These are phyloP conservation scores for Ustilago sp. DNA, from an alignment of 1,284 basidiomycete genomes.

Conservation along the genomic window DNA sequence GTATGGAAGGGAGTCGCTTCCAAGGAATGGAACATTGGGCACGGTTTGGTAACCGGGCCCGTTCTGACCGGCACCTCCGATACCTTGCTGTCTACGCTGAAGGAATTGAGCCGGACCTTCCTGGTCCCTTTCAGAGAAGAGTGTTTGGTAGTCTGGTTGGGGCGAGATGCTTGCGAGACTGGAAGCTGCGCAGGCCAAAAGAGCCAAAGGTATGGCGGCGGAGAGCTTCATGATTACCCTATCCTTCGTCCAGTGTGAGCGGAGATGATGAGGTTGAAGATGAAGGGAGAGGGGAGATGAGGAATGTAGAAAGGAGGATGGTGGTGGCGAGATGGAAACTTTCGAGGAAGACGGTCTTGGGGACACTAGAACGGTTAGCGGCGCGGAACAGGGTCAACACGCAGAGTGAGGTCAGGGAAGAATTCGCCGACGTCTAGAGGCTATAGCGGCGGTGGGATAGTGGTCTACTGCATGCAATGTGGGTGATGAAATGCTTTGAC, in stretches of 20 bases:
- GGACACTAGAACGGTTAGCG: not conserved
- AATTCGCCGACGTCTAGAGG: constrained; percentile 7
- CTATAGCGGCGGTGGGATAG: not conserved
- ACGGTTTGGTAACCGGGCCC: constrained; percentile 52
- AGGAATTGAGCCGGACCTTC: constrained; percentile 23
- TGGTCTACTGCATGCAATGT: constrained; percentile 2
- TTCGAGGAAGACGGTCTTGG: not conserved
- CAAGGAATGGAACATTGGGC: constrained; percentile 33
- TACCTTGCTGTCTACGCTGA: constrained; percentile 42
- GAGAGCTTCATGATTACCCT: constrained; percentile 30
- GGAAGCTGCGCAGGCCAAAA: constrained; percentile 31
- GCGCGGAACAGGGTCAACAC: constrained; percentile 5
- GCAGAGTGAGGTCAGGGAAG: not conserved
- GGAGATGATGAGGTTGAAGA: not conserved
- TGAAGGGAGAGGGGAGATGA: not conserved
- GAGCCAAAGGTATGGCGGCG: constrained; percentile 26
- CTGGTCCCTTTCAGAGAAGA: constrained; percentile 25
- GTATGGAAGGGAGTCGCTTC: constrained; percentile 55
- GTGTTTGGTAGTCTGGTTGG: constrained; percentile 35
- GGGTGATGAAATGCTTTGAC: constrained; percentile 6
- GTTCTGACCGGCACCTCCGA: constrained; percentile 39
- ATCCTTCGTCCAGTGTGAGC: not conserved
- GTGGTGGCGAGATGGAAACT: not conserved
- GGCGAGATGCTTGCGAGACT: constrained; percentile 28
- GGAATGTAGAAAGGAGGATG: not conserved